Evolutionary conservation across 2,329 filamentous ascomycete genomes (phyloP), one percentile per base, ranked within the genome.

Genomic region (Dactylellina drechsleri): DNA sequence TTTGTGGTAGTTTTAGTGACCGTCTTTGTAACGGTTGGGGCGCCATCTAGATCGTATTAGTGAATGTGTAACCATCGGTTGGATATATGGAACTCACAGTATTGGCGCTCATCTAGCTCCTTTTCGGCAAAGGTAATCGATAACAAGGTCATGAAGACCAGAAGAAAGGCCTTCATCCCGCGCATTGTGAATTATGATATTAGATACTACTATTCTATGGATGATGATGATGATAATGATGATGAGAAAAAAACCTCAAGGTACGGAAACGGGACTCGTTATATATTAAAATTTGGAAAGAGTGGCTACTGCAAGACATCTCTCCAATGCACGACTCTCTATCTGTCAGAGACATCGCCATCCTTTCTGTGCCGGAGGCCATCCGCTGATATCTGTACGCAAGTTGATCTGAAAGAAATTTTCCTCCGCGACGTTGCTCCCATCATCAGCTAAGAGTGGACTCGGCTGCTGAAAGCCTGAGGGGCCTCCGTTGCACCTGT

Each of bases 121-220:
- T 58, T 57, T 20, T 60, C 20, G 36, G 70, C 56, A 47, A 58
- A 45, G 50, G 56, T 57, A 18, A 56, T 26, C 12, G 61, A 18
- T 31, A 67, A 62, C 1, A 67, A 23, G 58, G 70, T 62, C 56
- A 50, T 15, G 13, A 74, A 50, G 41, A 49, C 70, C 31, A 74
- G 59, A 43, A 74, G 28, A 6, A 66, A 16, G 47, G 62, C 53
- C 31, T 61, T 59, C 43, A 59, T 47, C 13, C 62, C 43, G 41
- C 43, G 43, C 61, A 66, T 66, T 15, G 5, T 66, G 49, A 57
- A 26, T 57, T 57, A 41, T 28, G 15, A 13, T 57, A 58, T 62
- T 62, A 58, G 28, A 28, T 26, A 72, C 36, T 47, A 16, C 4
- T 23, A 58, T 20, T 49, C 31, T 36, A 36, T 36, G 31, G 10